A percentile compares a stretch with the other conserved stretches of the same genome.
These are phyloP conservation scores for Trypanosomatidae sp. DNA, from an alignment of 208 protist species.

Conservation along the genomic window DNA sequence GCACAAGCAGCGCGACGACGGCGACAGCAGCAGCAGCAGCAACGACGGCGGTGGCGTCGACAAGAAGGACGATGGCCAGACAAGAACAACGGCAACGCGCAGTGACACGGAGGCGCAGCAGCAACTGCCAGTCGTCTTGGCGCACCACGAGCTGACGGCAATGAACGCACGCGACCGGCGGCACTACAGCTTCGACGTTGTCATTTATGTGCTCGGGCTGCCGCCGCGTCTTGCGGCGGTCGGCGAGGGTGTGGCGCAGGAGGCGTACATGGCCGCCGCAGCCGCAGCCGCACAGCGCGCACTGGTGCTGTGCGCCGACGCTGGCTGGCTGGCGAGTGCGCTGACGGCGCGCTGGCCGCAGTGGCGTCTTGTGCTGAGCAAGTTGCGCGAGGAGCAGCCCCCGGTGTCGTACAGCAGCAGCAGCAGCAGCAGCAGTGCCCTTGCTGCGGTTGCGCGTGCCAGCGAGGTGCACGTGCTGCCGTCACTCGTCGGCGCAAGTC, in stretches of 20 bases:
- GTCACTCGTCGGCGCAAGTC: slow-evolving; percentile 32
- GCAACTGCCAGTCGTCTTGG: slow-evolving; percentile 27
- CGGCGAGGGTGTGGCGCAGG: slow-evolving; percentile 10
- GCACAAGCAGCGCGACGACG: background rate
- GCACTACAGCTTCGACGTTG: slow-evolving; percentile 40
- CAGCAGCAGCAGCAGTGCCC: background rate
- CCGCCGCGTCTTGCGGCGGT: slow-evolving; percentile 5
- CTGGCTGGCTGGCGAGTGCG: slow-evolving; percentile 43
- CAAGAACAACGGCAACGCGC: background rate
- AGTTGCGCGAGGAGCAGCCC: slow-evolving; percentile 33
- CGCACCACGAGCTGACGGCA: slow-evolving; percentile 62
- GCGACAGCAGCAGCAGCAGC: background rate
- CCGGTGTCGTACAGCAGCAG: slow-evolving; percentile 15
- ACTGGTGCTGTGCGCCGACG: slow-evolving; percentile 66
- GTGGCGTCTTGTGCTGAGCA: slow-evolving; percentile 49
- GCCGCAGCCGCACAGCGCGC: slow-evolving; percentile 27
- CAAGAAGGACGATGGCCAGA: too few species aligned
- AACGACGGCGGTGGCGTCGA: background rate
- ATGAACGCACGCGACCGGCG: slow-evolving; percentile 43
- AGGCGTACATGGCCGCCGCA: slow-evolving; percentile 21
- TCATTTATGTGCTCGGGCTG: slow-evolving; percentile 52
- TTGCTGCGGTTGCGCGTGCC: background rate
- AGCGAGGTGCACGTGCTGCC: slow-evolving; percentile 14
- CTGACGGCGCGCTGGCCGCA: slow-evolving; percentile 44
- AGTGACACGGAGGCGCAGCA: slow-evolving; percentile 5